Conservation (phyloP, 441 rosid genomes). For the Adansonia madagascariensis region DNA sequence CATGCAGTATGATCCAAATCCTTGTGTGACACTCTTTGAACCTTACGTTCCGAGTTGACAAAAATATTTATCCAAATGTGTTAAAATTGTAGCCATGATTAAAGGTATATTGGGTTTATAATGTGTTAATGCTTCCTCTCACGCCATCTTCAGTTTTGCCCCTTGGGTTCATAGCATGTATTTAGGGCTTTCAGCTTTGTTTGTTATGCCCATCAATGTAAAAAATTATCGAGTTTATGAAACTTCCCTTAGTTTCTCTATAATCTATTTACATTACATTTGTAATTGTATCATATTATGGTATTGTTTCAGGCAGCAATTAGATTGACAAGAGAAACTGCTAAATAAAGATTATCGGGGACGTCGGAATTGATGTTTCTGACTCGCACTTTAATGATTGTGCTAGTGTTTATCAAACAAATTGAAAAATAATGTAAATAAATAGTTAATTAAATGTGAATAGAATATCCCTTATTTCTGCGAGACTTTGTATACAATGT, state of each 20-base stretch:
- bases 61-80: conserved; percentile 5
- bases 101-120: conserved; percentile 26
- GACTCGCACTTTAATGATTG: no score
- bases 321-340: no score
- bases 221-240: conserved; percentile 18
- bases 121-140: background rate
- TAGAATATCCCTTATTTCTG: no score
- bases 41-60: conserved; percentile 52
- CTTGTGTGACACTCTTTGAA: conserved; percentile 65
- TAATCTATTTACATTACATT: no score
- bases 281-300: no score
- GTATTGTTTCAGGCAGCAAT: no score
- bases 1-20: conserved; percentile 74
- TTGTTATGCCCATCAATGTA: conserved; percentile 12
- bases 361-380: no score
- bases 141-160: background rate
- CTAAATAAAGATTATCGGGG: no score
- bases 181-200: conserved; percentile 7
- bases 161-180: conserved; percentile 19
- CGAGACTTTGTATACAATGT: no score
- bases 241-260: background rate
- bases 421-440: no score
- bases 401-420: no score
- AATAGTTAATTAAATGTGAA: no score
- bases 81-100: conserved; percentile 25